Base-by-base conservation (phyloP, 495 filamentous ascomycete genomes). In the Neurospora tetraspora region DNA sequence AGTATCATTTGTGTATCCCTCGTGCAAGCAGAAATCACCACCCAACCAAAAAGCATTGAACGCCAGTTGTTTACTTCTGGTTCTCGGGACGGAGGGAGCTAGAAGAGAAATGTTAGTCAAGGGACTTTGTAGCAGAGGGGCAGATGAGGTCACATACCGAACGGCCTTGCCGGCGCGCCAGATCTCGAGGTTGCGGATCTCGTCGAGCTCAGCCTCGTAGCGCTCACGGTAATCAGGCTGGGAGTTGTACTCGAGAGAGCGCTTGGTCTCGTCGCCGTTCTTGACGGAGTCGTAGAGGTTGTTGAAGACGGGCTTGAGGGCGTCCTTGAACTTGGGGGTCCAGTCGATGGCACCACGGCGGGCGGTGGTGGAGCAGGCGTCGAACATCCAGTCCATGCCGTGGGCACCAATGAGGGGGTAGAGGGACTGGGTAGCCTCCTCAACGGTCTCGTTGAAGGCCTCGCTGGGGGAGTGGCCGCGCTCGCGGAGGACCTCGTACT, bases 341-440 rank as follows among this genome's bases (percentile, higher is more conserved):
- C 96, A 99, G 89, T 98, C 96, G 81, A 99, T 97, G 85, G 96
- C 96, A 85, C 96, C 96, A 81, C 96, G 94, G 81, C 96, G 92
- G 78, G 96, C 96, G 47, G 96, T 98, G 79, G 96, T 98, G 71
- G 95, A 98, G 92, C 96, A 99, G 76, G 96, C 96, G 77, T 94
- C 94, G 87, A 97, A 99, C 96, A 99, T 98, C 93, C 96, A 99
- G 88, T 98, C 96, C 96, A 99, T 99, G 77, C 96, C 96, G 83
- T 98, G 91, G 79, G 87, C 88, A 81, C 94, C 96, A 79, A 99
- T 98, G 77, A 99, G 87, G 72, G 96, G 96, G 89, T 98, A 99
- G 73, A 98, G 88, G 77, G 90, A 93, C 89, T 98, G 96, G 47
- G 96, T 99, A 74, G 96, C 96, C 86, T 99, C 96, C 88, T 99